Evolutionary conservation across 192 early-diverging fungal species (phyloP).

Genomic region (Ramicandelaber brevisporus): DNA sequence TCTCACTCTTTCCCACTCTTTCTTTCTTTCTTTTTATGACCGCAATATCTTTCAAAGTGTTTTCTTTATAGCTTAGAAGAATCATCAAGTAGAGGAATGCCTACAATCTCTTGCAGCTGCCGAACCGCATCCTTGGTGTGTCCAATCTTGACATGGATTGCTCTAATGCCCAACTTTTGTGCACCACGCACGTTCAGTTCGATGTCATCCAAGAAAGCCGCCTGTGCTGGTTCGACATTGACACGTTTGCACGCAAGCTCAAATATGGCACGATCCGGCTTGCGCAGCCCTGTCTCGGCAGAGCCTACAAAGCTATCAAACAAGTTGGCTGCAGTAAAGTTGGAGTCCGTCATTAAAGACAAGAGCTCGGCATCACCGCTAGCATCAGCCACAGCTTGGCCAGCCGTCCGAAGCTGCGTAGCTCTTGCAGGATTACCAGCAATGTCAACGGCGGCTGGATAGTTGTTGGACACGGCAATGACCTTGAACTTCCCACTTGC

Average conservation of each 20-base stretch:
- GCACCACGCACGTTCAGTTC: slow-evolving; percentile 47
- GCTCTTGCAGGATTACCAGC: slow-evolving; percentile 7
- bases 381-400: background rate
- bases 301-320: slow-evolving; percentile 64
- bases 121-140: too few relatives aligned
- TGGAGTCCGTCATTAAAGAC: too few relatives aligned
- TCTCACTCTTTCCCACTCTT: too few relatives aligned
- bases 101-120: too few relatives aligned
- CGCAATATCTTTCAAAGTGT: too few relatives aligned
- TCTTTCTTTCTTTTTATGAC: too few relatives aligned
- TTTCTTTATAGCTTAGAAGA: too few relatives aligned
- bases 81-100: too few relatives aligned
- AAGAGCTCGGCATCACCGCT: too few relatives aligned
- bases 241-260: slow-evolving; percentile 40
- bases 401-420: slow-evolving; percentile 3
- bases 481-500: slow-evolving; percentile 25
- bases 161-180: slow-evolving; percentile 35
- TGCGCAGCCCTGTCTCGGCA: slow-evolving; percentile 42
- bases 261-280: slow-evolving; percentile 58
- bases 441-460: slow-evolving; percentile 15
- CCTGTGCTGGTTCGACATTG: slow-evolving; percentile 33
- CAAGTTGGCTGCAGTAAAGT: slow-evolving; percentile 12
- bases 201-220: slow-evolving; percentile 71
- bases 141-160: slow-evolving; percentile 27
- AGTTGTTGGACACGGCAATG: slow-evolving; percentile 73